Conservation (phyloP, 2,329 filamentous ascomycete species). For the Neonectria faginata region DNA sequence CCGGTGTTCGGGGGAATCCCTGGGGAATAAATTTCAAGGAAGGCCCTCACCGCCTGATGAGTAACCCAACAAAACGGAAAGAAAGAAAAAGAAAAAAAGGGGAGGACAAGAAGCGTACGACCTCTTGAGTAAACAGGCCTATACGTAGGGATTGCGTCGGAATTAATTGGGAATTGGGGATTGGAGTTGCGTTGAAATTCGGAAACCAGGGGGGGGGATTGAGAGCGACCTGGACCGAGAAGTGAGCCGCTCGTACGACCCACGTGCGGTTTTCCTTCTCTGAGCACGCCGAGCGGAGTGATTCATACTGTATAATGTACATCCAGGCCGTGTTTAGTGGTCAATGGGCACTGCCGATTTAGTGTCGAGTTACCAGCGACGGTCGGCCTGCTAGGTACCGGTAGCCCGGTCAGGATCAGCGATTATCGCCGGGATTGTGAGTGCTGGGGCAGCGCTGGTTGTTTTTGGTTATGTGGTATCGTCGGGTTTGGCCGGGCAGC, state of each 20-base stretch:
- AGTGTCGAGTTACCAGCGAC: constrained; percentile 11
- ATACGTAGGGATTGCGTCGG: constrained; percentile 1
- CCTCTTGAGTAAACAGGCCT: neutral
- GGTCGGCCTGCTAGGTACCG: constrained; percentile 19
- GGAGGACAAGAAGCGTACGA: neutral
- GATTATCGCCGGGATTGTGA: constrained; percentile 9
- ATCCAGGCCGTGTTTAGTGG: too few species aligned
- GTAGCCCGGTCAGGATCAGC: constrained; percentile 21
- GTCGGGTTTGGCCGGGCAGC: constrained; percentile 27
- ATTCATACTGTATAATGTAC: neutral
- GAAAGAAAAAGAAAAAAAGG: neutral
- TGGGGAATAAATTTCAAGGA: constrained; percentile 1
- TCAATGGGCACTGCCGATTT: constrained; percentile 1
- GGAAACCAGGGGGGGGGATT: constrained; percentile 13
- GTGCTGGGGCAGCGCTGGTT: neutral
- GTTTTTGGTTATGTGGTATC: neutral
- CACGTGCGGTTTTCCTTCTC: constrained; percentile 5
- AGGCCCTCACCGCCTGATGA: constrained; percentile 12
- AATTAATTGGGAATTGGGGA: neutral
- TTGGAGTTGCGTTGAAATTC: neutral
- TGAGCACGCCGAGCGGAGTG: too few species aligned
- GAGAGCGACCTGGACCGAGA: constrained; percentile 29
- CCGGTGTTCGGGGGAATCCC: constrained; percentile 6
- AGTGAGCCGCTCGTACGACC: constrained; percentile 35
- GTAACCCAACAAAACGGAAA: constrained; percentile 11